Evolutionary conservation across 768 basidiomycete species (phyloP), one percentile per base, ranked within the genome.

Genomic region (Agrocybe praecox): DNA sequence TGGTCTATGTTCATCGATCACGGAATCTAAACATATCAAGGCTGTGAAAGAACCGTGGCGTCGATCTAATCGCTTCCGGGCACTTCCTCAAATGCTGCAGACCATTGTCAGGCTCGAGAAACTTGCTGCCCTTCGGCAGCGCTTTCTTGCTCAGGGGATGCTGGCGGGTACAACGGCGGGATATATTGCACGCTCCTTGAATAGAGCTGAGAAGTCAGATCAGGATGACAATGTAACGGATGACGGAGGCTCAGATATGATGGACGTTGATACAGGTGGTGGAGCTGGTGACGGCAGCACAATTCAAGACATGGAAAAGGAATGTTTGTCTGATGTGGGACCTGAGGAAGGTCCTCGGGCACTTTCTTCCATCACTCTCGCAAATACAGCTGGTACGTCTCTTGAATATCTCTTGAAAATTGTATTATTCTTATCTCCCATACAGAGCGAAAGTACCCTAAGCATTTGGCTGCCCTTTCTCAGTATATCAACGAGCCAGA

Each of bases 1-100:
- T 48, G 71, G 75, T 0, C 65, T 76, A 1, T 74, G 74, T 43
- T 72, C 67, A 0, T 76, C 69, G 0, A 77, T 75, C 11, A 76
- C 68, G 0, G 73, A 77, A 22, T 65, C 64, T 0, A 71, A 69
- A 18, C 75, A 74, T 34, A 72, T 75, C 49, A 69, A 65, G 9
- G 72, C 69, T 5, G 70, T 77, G 2, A 76, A 76, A 49, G 43
- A 73, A 33, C 74, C 72, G 0, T 76, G 68, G 52, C 50, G 61
- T 0, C 52, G 57, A 0, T 74, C 72, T 0, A 76, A 62, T 51
- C 18, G 53, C 2, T 62, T 62, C n/a, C n/a, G n/a, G n/a, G n/a
- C n/a, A n/a, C n/a, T n/a, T n/a, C n/a, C 26, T 29, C 72, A 73
- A 55, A 74, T 73, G 71, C 65, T 74, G 4, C 32, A 22, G 6